These are phyloP conservation scores for Nitzschia sp. DNA, from an alignment of 108 stramenopile species.

Conservation along the genomic window DNA sequence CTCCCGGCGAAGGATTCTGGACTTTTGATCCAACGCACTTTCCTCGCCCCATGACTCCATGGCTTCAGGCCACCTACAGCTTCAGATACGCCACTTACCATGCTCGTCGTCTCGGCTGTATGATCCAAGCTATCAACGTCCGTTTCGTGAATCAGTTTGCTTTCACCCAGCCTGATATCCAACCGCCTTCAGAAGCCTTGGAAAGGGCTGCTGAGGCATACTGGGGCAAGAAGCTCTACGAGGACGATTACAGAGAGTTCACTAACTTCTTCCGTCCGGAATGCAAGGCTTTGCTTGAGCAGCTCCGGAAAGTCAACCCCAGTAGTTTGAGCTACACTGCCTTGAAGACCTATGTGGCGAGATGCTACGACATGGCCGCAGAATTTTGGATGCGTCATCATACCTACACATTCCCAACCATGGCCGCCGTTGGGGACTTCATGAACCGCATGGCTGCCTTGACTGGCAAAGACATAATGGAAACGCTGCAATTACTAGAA, in stretches of 20 bases:
- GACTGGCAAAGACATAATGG: constrained; percentile 16
- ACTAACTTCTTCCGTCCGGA: constrained; percentile 17
- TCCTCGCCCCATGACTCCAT: constrained; percentile 24
- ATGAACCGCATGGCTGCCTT: constrained; percentile 20
- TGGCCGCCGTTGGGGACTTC: constrained; percentile 15
- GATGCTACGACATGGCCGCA: constrained; percentile 7
- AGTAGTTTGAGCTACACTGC: not conserved
- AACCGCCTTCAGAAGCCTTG: constrained; percentile 23
- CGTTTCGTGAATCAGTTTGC: constrained; percentile 21
- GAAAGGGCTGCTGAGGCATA: constrained; percentile 30
- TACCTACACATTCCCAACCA: constrained; percentile 3
- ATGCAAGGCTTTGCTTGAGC: constrained; percentile 1
- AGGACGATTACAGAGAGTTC: constrained; percentile 24
- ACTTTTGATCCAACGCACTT: constrained; percentile 30
- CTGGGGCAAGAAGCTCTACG: constrained; percentile 34
- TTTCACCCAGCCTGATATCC: constrained; percentile 18
- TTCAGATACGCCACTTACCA: constrained; percentile 1
- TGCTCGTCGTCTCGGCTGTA: constrained; percentile 7
- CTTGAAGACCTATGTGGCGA: constrained; percentile 6
- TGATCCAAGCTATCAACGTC: constrained; percentile 17
- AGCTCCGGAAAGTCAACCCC: constrained; percentile 15
- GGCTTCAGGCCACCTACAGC: not conserved
- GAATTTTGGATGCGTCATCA: constrained; percentile 18
- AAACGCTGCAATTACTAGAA: constrained; percentile 11
- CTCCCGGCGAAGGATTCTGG: constrained; percentile 36